Base-by-base conservation (phyloP, 2,329 filamentous ascomycete species). In the Sphaceloma murrayae region DNA sequence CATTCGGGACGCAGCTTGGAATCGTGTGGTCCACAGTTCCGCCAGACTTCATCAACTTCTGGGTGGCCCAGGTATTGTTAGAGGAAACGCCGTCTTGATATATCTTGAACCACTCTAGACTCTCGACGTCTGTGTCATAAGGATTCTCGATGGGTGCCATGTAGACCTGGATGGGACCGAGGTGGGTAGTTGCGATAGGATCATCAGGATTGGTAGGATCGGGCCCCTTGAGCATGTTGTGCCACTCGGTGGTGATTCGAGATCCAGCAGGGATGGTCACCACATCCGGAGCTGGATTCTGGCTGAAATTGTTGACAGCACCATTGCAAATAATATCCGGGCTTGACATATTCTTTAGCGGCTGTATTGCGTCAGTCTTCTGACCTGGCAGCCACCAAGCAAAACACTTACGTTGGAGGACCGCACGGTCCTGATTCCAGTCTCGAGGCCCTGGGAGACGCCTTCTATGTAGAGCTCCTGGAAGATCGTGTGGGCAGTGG, bases 41-140 rank as follows among this genome's bases (percentile, higher is more conserved):
- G 14, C 19, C 34, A 4, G 34, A 19, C 4, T 19, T 14, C 34
- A 38, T 38, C 34, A 38, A 16, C 8, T 38, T 38, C 34, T 38
- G 34, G 13, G 34, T 38, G 3, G 34, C 34, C 34, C 34, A 38
- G 11, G 34, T 38, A 14, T 38, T 38, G 34, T 38, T 38, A 5
- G 26, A 38, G 4, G 34, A 24, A 4, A 38, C 34, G 16, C 34
- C 34, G n/a, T 38, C 34, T 22, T 38, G 34, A 22, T 38, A 38
- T 18, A 38, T 38, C 17, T 38, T 38, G 34, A 38, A 38, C 34
- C 34, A 38, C n/a, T 38, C 34, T 4, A 38, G 34, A 22, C 19
- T 24, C 18, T 38, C 34, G 18, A 38, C 34, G 16, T 38, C n/a
- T 10, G 34, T 38, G 16, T 38, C 34, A 13, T 38, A 38, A n/a